Evolutionary conservation across 768 basidiomycete species (phyloP).

Genomic region (Boletus eberwhitei): DNA sequence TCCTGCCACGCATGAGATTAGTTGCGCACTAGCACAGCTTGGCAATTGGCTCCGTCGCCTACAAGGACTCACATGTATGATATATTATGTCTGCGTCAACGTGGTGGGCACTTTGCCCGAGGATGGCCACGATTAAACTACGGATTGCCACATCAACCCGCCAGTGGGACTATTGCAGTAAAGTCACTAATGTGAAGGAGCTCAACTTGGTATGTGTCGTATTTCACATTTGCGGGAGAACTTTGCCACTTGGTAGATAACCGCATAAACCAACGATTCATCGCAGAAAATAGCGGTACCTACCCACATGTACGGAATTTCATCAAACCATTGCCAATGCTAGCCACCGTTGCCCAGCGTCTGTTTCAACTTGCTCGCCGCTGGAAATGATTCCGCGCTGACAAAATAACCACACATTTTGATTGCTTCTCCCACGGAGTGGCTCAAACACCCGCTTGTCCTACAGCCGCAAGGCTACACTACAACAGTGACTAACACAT

Average conservation of each 20-base stretch:
- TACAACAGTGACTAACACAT: conserved; percentile 28
- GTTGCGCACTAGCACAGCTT: conserved; percentile 21
- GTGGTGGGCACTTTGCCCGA: conserved; percentile 7
- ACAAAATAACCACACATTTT: background rate
- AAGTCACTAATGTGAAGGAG: background rate
- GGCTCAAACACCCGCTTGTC: conserved; percentile 3
- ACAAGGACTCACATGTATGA: conserved; percentile 14
- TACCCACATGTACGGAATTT: conserved; percentile 10
- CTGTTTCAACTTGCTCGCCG: background rate
- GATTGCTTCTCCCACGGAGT: conserved; percentile 5
- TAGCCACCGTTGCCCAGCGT: conserved; percentile 8
- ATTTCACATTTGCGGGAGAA: background rate
- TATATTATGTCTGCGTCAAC: conserved; percentile 1
- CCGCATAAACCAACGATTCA: background rate
- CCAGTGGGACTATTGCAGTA: background rate
- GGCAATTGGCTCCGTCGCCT: conserved; percentile 14
- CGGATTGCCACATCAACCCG: conserved; percentile 9
- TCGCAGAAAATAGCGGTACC: background rate
- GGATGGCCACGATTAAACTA: background rate
- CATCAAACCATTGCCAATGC: conserved; percentile 1
- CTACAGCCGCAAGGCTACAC: conserved; percentile 21
- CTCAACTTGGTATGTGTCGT: background rate
- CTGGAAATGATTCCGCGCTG: background rate
- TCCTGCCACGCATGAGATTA: background rate
- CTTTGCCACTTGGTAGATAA: conserved; percentile 1